Base-by-base conservation (phyloP, 768 basidiomycete species). In the Russula sp. region DNA sequence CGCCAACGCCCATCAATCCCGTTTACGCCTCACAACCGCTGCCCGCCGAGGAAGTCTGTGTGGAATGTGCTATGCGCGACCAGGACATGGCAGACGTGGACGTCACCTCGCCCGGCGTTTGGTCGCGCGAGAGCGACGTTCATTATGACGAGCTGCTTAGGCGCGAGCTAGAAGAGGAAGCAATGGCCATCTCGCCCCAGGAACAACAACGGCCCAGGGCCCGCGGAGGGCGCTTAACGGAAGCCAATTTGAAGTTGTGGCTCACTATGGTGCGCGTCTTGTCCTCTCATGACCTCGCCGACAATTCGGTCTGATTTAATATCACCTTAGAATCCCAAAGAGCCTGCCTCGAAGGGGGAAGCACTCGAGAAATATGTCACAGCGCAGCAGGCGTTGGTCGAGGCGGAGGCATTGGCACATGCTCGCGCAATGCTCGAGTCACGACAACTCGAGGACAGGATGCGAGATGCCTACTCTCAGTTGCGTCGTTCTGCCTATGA, bases 11-110 rank as follows among this genome's bases (percentile, higher is more conserved):
- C 48, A 79, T 86, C 55, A 85, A 87, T 65, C 81, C 87, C 3
- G 80, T 85, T 5, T 85, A 83, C 70, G 80, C 83, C 0, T 83
- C 55, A n/a, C 59, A 62, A 26, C 70, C 85, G 36, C 78, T 78
- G 16, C 83, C 80, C 26, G 72, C 71, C 5, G 89, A 91, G 70
- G 96, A 98, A 74, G 78, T 98, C 34, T 99, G 96, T 70, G 80
- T 97, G 40, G 97, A 98, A 75, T 99, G 97, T 72, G 89, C 97
- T 63, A 98, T 98, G 95, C 87, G 97, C 36, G 97, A 99, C 75
- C 86, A 96, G 72, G 97, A 99, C 73, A 93, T 99, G 90, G 92
- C 88, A 10, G 95, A 97, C 73, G 93, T 99, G 28, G 84, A 91
- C 73, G 97, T 97, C 24, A 83, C 86, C 3, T 84, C 86, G 32